Evolutionary conservation across 2,329 filamentous ascomycete species (phyloP), one percentile per base, ranked within the genome.

Genomic region (Orbilia quercus): DNA sequence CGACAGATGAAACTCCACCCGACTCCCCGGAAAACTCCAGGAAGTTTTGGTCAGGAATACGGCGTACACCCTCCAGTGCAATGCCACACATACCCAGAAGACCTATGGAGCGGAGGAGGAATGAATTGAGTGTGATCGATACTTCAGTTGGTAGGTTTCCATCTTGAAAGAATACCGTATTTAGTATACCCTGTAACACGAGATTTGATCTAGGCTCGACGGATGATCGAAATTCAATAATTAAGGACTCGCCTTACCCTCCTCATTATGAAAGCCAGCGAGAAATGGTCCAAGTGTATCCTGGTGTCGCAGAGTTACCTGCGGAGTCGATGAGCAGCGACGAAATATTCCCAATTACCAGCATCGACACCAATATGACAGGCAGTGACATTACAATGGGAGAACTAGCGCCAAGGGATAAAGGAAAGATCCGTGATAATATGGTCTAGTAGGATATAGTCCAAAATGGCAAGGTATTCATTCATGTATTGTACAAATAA

Each of bases 281-380:
- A 28, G 53, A 47, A 2, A 40, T 36, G 22, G 34, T 23, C 11
- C 53, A 47, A 14, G 9, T 54, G 16, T 72, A 45, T 18, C 51
- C 50, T 7, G 42, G 25, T 2, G 34, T 72, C n/a, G 67, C 67
- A 22, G 67, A 72, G 38, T 60, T 72, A 50, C 67, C 67, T 31
- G 67, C 67, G 3, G 67, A 53, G n/a, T 72, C 67, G n/a, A 72
- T 72, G 36, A 72, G 67, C 28, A 72, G 67, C 48, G 53, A 64
- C 22, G 59, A 72, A 34, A 54, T 59, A 44, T 25, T 72, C 14
- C 66, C 63, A 23, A 59, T 67, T 50, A 57, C 66, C 18, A 51
- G 51, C 1, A 16, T 63, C 12, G 58, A 71, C 28, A 63, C 51
- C 5, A 63, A 71, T 16, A 28, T 50, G 31, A 57, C 65, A 9